Evolutionary conservation across 805 yeast genomes (phyloP), one percentile per base, ranked within the genome.

Genomic region (Candida awuae): DNA sequence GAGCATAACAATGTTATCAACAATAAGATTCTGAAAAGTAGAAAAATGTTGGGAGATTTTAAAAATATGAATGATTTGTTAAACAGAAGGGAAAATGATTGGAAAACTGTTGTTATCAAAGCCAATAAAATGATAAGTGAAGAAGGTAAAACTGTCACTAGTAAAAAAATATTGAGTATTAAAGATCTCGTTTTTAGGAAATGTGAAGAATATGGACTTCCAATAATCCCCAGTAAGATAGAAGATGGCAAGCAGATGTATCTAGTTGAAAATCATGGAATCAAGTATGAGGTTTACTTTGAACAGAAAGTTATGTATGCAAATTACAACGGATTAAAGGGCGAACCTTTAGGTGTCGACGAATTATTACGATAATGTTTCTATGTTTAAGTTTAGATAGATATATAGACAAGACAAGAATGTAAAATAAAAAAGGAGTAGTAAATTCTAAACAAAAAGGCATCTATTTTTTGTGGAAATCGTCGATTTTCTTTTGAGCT

Each of bases 161-260:
- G n/a, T n/a, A n/a, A n/a, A n/a, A n/a, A n/a, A n/a, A n/a, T n/a
- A n/a, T 13, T 9, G 14, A 26, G 61, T 0, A 78, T 79, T 52
- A 77, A 68, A 45, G 85, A 83, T 38, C 78, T 85, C 15, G 73
- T 84, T 2, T 75, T 70, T 38, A 73, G 73, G 3, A 73, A 64
- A 50, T 85, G 95, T 49, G 52, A 65, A 19, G 58, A 61, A 2
- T 58, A 73, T 35, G 71, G 72, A 27, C 62, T 78, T 18, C 50
- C 68, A 8, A 59, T 77, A 18, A 42, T 58, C 1, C 65, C 68
- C 4, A 42, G 57, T 15, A 43, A 44, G 14, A 36, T 26, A 1
- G 32, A 38, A 34, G 31, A 33, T 16, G 80, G 78, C 1, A 57
- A 63, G 32, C 63, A 69, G 3, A 51, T 77, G 30, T 74, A 65